A percentile compares a stretch with the other conserved stretches of the same genome.
Evolutionary conservation across 768 basidiomycete species (phyloP).

Genomic region (Calocera cornea): DNA sequence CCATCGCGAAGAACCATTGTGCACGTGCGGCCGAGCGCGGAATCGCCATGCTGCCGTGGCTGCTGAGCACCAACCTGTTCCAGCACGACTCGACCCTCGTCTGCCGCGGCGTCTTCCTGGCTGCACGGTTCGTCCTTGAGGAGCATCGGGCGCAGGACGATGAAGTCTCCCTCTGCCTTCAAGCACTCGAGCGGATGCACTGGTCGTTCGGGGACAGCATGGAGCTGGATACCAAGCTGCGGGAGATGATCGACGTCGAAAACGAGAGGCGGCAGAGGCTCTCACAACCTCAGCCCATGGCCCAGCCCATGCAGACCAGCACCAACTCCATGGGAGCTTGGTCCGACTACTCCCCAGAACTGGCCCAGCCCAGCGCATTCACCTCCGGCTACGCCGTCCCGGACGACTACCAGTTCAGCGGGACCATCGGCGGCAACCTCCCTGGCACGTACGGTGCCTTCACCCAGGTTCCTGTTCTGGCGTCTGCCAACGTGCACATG

Average conservation of each 20-base stretch:
- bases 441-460: not conserved
- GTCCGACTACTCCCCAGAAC: not conserved
- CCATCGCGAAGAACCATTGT: slow-evolving; percentile 34
- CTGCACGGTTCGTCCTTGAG: slow-evolving; percentile 56
- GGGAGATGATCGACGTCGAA: not conserved
- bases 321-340: not conserved
- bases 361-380: not conserved
- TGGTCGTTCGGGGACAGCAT: slow-evolving; percentile 61
- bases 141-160: slow-evolving; percentile 38
- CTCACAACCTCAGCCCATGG: not conserved
- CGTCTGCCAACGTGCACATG: not conserved
- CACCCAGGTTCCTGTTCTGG: not conserved
- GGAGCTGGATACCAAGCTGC: slow-evolving; percentile 30
- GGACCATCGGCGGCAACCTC: not conserved
- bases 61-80: slow-evolving; percentile 49
- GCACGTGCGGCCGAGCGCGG: slow-evolving; percentile 34
- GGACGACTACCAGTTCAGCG: not conserved
- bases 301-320: not conserved
- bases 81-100: slow-evolving; percentile 76
- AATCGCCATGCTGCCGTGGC: slow-evolving; percentile 36
- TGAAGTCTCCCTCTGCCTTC: slow-evolving; percentile 44
- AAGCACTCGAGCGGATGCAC: slow-evolving; percentile 65
- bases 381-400: not conserved
- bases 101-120: slow-evolving; percentile 82
- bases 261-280: not conserved